These are phyloP conservation scores for Fusarium tuaranense DNA, from an alignment of 2,329 filamentous ascomycete species.

Conservation along the genomic window DNA sequence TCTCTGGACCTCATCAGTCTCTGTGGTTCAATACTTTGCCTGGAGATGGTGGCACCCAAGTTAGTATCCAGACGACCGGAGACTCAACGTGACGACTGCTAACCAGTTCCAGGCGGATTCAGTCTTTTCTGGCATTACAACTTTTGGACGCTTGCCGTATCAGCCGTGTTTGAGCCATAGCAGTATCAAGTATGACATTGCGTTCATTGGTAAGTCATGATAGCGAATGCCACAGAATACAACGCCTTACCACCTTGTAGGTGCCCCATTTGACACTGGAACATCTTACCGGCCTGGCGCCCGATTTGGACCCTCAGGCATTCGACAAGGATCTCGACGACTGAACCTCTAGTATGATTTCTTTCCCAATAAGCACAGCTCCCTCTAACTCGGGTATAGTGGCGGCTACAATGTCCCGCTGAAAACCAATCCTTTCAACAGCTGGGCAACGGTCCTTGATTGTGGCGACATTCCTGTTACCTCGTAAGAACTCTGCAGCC, in stretches of 20 bases:
- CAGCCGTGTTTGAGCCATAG: constrained; percentile 79
- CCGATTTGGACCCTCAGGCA: constrained; percentile 85
- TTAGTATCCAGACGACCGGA: constrained; percentile 43
- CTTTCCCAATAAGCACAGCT: not conserved
- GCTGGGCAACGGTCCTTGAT: constrained; percentile 82
- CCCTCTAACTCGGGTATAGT: constrained; percentile 56
- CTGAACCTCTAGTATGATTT: constrained; percentile 85
- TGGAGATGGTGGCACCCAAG: constrained; percentile 86
- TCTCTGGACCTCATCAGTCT: constrained; percentile 77
- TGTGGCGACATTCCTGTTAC: constrained; percentile 89
- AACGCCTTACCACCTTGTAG: constrained; percentile 52
- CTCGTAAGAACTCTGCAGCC: constrained; percentile 65
- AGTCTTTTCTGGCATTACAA: constrained; percentile 89
- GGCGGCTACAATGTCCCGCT: constrained; percentile 90
- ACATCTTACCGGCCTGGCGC: constrained; percentile 88
- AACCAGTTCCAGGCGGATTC: constrained; percentile 74
- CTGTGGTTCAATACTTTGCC: constrained; percentile 88
- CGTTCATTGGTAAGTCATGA: constrained; percentile 74
- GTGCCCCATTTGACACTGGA: constrained; percentile 86
- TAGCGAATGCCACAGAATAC: constrained; percentile 18
- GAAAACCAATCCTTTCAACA: constrained; percentile 82
- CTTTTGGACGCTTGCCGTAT: constrained; percentile 84
- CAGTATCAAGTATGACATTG: constrained; percentile 82
- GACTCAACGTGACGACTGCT: not conserved
- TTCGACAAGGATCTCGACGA: constrained; percentile 86